Base-by-base conservation (phyloP, 371 early-diverging fungal genomes). In the Mucor racemosus region DNA sequence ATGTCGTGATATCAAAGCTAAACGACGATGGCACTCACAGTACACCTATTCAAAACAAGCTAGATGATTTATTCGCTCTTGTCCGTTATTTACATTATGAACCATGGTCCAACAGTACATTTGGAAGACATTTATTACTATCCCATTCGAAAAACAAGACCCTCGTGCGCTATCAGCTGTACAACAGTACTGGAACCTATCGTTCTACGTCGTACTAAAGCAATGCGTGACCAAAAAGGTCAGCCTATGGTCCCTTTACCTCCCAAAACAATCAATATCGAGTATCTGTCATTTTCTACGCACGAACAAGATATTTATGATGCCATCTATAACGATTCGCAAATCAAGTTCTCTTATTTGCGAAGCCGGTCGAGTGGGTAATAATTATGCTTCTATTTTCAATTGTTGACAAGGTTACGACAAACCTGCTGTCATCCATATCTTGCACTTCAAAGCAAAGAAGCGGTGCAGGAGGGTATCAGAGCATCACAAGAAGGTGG, bases 21-120 rank as follows among this genome's bases (percentile, higher is more conserved):
- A 68, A 15, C 80, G 92, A 44, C 78, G 94, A 46, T 94, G 96
- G 88, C 90, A 0, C 81, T 96, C 0, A 92, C 93, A 4, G 92
- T 5, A 92, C 92, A 8, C 92, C 92, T 31, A 90, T 92, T 42
- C 86, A 86, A 75, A 89, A 88, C 72, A 91, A 91, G 65, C 69
- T 93, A 11, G 88, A 85, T 62, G 97, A 97, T 74, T 71, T 97
- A 7, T 97, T 84, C 81, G 84, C 94, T 6, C 76, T 97, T 9
- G 86, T 95, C 0, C 85, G 88, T 39, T 97, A 94, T 69, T 79
- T 97, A 17, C 84, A 85, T 31, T 75, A 89, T 14, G 87, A 90
- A 48, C 95, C 94, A 14, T 92, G 91, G 83, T 62, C 85, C 19
- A 82, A 85, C 41, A 86, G 80, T 53, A 77, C 81, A 4, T 88